Evolutionary conservation across 2,329 filamentous ascomycete genomes (phyloP).

Genomic region (Exophiala dermatitidis): DNA sequence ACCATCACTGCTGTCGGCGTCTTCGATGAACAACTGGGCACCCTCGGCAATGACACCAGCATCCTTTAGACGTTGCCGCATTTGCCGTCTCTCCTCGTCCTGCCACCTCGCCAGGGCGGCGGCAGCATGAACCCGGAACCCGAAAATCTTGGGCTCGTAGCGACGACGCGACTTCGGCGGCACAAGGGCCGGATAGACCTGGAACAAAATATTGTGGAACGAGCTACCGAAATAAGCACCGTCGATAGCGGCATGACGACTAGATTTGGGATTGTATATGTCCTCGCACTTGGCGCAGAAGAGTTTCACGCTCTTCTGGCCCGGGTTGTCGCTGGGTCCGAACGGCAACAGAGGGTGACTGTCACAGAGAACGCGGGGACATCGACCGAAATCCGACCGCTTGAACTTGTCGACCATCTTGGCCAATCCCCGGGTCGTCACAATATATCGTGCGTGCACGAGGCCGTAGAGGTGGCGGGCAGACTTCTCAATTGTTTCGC

Average conservation of each 20-base stretch:
- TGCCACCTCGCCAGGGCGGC: constrained; percentile 91
- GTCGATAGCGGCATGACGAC: constrained; percentile 88
- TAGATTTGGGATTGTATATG: constrained; percentile 97
- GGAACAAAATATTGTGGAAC: constrained; percentile 98
- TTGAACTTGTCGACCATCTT: constrained; percentile 99
- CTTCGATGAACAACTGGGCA: constrained; percentile 24
- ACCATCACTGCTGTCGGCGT: constrained; percentile 25
- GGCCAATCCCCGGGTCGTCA: constrained; percentile 83
- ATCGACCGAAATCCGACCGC: constrained; percentile 96
- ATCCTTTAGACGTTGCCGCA: constrained; percentile 69
- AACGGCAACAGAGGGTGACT: constrained; percentile 89
- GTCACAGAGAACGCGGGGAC: constrained; percentile 90
- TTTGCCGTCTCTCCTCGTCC: constrained; percentile 67
- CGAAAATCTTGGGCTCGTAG: constrained; percentile 85
- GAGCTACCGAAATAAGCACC: constrained; percentile 97
- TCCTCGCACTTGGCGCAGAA: constrained; percentile 98
- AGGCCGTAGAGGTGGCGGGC: constrained; percentile 91
- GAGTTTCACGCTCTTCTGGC: constrained; percentile 85
- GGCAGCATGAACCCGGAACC: constrained; percentile 88
- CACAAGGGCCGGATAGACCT: constrained; percentile 87
- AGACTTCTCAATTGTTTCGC: constrained; percentile 95
- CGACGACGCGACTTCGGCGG: constrained; percentile 78
- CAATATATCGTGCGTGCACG: constrained; percentile 92
- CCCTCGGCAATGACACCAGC: constrained; percentile 51
- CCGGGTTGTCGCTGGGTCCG: constrained; percentile 83